These are phyloP conservation scores for Fusarium longipes DNA, from an alignment of 2,329 filamentous ascomycete genomes.

Conservation along the genomic window DNA sequence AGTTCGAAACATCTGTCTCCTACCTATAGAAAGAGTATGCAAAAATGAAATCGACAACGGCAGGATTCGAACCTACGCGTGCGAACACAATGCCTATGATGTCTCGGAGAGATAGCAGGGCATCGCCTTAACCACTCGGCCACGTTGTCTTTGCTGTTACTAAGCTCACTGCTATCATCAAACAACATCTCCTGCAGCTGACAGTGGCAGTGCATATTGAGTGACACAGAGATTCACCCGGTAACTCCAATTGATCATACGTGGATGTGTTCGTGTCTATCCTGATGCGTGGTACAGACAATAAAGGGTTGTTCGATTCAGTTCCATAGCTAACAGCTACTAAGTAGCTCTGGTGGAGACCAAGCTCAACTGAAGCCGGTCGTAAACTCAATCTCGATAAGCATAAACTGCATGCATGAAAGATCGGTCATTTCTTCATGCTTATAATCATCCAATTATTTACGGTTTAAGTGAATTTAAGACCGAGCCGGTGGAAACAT, in stretches of 20 bases:
- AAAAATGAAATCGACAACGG: conserved; percentile 11
- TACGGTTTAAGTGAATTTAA: no score
- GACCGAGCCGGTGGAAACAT: no score
- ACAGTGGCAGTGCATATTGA: no score
- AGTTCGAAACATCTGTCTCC: neutral
- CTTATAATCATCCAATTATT: neutral
- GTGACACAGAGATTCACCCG: neutral
- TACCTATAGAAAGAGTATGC: no score
- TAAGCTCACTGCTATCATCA: neutral
- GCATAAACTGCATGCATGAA: neutral
- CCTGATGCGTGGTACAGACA: no score
- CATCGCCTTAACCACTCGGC: conserved; percentile 30
- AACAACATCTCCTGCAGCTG: neutral
- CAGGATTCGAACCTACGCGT: conserved; percentile 31
- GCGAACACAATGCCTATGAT: conserved; percentile 17
- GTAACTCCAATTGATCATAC: neutral
- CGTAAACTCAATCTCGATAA: neutral
- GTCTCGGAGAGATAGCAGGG: conserved; percentile 24
- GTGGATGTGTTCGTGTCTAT: neutral
- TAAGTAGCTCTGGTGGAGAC: neutral
- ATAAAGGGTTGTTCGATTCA: neutral
- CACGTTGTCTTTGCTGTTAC: conserved; percentile 15
- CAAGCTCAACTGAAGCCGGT: neutral
- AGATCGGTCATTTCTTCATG: neutral
- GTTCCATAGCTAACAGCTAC: neutral